A percentile compares a stretch with the other conserved stretches of the same genome.
Conservation (phyloP, 1,284 basidiomycete genomes). For the Cystobasidiaceae sp. region DNA sequence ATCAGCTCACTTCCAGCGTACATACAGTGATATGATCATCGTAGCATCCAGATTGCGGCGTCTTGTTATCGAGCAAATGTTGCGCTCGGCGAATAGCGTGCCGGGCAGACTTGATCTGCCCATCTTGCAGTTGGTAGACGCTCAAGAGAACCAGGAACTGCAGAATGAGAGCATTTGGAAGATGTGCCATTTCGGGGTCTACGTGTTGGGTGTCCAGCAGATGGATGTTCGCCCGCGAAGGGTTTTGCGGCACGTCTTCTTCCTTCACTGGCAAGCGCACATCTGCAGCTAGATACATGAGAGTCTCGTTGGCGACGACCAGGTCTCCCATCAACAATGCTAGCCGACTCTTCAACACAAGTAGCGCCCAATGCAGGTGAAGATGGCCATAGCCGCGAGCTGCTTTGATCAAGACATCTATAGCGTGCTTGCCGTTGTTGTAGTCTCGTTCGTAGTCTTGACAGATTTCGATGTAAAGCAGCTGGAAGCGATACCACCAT, state of each 20-base stretch:
- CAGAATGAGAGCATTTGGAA: constrained; percentile 5
- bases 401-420: neutral
- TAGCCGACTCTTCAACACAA: neutral
- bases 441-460: constrained; percentile 1
- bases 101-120: constrained; percentile 7
- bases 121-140: constrained; percentile 7
- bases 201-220: neutral
- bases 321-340: constrained; percentile 9
- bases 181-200: neutral
- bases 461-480: constrained; percentile 5
- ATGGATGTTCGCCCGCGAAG: neutral
- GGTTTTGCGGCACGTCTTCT: neutral
- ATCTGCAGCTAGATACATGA: constrained; percentile 3
- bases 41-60: neutral
- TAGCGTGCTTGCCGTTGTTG: neutral
- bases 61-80: constrained; percentile 3
- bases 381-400: neutral
- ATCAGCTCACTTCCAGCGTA: no score
- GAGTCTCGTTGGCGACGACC: neutral
- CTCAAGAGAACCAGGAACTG: constrained; percentile 21
- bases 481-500: constrained; percentile 23
- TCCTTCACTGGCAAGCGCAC: constrained; percentile 1
- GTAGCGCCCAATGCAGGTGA: constrained; percentile 1
- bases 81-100: constrained; percentile 12
- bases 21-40: neutral